Conservation (phyloP, 2,329 filamentous ascomycete genomes). For the Claviceps quebecensis region DNA sequence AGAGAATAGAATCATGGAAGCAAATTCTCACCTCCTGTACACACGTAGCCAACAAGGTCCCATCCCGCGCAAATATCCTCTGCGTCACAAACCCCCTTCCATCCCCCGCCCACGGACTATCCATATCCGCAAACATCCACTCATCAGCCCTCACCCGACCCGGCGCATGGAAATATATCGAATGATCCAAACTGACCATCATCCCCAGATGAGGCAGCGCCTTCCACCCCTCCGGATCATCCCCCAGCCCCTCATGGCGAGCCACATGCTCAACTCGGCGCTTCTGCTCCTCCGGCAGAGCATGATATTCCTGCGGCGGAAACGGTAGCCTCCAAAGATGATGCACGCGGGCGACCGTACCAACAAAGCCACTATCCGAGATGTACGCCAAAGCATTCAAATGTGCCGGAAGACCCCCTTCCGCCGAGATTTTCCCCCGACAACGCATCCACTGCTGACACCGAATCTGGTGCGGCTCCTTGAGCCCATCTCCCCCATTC, state of each 20-base stretch:
- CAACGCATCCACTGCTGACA: constrained; percentile 64
- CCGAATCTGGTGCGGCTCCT: constrained; percentile 51
- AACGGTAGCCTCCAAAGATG: constrained; percentile 60
- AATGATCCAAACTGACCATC: constrained; percentile 72
- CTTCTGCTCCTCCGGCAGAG: constrained; percentile 27
- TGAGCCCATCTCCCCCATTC: constrained; percentile 35
- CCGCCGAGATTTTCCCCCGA: constrained; percentile 56
- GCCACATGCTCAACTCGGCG: constrained; percentile 20
- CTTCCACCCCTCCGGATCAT: constrained; percentile 29
- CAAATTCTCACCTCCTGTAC: constrained; percentile 54
- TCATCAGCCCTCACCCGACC: constrained; percentile 45
- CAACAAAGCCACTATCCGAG: constrained; percentile 86
- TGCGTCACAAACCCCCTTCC: constrained; percentile 64
- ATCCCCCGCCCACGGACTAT: constrained; percentile 67
- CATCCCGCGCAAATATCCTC: constrained; percentile 57
- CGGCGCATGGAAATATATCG: constrained; percentile 54
- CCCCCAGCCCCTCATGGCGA: constrained; percentile 25
- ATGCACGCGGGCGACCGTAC: constrained; percentile 71
- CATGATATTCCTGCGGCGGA: constrained; percentile 37
- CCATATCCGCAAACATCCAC: constrained; percentile 71
- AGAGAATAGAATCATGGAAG: not conserved
- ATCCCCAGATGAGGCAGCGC: constrained; percentile 46
- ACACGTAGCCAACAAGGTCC: constrained; percentile 62
- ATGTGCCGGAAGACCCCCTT: constrained; percentile 66
- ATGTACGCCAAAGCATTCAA: constrained; percentile 84